Percentiles rank a stretch among this genome's conserved stretches.
Conservation (phyloP, 2,329 filamentous ascomycete species). For the Xylaria polymorpha region DNA sequence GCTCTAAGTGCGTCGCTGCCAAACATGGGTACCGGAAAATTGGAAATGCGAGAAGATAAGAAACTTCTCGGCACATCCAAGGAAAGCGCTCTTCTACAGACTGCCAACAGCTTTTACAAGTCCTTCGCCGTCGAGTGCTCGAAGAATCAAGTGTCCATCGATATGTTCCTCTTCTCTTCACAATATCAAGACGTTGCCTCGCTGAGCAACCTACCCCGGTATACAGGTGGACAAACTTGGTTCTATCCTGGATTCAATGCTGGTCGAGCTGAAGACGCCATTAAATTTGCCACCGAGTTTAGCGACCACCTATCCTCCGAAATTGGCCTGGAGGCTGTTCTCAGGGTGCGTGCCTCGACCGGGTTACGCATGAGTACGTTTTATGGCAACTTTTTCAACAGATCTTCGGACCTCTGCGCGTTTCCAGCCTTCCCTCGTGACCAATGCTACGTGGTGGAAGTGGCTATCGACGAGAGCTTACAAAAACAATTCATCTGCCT, state of each 20-base stretch:
- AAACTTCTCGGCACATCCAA: constrained; percentile 94
- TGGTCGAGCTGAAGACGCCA: constrained; percentile 90
- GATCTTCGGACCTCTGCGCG: constrained; percentile 95
- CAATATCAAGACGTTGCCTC: constrained; percentile 98
- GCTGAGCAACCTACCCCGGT: constrained; percentile 92
- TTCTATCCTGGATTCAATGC: constrained; percentile 99
- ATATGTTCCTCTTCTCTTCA: constrained; percentile 97
- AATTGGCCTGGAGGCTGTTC: constrained; percentile 94
- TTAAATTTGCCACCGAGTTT: constrained; percentile 97
- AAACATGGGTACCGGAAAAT: constrained; percentile 87
- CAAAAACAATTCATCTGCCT: constrained; percentile 92
- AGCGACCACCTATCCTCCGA: constrained; percentile 97
- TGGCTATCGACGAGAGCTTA: constrained; percentile 95
- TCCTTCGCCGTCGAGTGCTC: constrained; percentile 98
- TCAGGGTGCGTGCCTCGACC: constrained; percentile 93
- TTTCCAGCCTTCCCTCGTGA: constrained; percentile 98
- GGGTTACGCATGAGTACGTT: constrained; percentile 97
- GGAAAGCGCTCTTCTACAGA: constrained; percentile 87
- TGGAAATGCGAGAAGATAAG: constrained; percentile 96
- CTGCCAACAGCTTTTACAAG: constrained; percentile 97
- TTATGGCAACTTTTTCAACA: constrained; percentile 99
- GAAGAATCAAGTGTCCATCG: constrained; percentile 97
- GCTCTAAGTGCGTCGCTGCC: constrained; percentile 91
- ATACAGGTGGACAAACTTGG: constrained; percentile 97
- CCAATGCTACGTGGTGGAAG: constrained; percentile 97